phyloP scores from a whole-genome alignment of 225 moss, liverwort and hornwort species.

The Marchantia polymorpha region DNA sequence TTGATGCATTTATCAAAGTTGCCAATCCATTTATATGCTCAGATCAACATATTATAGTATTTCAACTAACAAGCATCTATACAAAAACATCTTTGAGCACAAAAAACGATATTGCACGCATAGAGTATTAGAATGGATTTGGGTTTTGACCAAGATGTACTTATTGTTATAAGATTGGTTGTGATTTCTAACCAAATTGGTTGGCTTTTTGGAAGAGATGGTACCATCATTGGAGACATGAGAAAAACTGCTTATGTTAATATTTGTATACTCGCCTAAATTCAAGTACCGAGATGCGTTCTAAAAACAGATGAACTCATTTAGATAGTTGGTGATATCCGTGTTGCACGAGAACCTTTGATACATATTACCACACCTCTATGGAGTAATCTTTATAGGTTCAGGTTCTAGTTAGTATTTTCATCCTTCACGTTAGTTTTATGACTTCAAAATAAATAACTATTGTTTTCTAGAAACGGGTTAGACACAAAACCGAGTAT shows the following conservation, averaged over 20 bases:
- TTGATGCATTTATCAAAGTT: constrained; percentile 96
- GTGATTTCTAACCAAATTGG: constrained; percentile 97
- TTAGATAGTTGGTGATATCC: constrained; percentile 94
- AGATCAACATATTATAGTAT: constrained; percentile 91
- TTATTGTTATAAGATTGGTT: constrained; percentile 82
- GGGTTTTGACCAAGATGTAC: constrained; percentile 92
- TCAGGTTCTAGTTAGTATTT: constrained; percentile 70
- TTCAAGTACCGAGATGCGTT: constrained; percentile 86
- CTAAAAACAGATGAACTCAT: constrained; percentile 84
- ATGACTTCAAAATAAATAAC: constrained; percentile 58
- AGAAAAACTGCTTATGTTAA: constrained; percentile 88
- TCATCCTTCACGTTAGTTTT: constrained; percentile 67
- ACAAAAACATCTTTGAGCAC: constrained; percentile 84
- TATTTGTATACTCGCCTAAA: constrained; percentile 91
- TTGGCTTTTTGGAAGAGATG: constrained; percentile 89
- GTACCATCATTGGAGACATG: constrained; percentile 97
- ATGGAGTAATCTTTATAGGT: constrained; percentile 76
- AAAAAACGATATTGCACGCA: constrained; percentile 93
- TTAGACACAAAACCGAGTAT: constrained; percentile 84
- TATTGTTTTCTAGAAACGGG: constrained; percentile 71
- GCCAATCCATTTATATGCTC: constrained; percentile 90
- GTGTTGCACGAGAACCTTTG: constrained; percentile 90
- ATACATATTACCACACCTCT: constrained; percentile 89
- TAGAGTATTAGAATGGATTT: constrained; percentile 87
- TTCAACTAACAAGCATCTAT: constrained; percentile 89